These are phyloP conservation scores for Anethum foeniculum DNA, from an alignment of 140 eudicot species.

Conservation along the genomic window DNA sequence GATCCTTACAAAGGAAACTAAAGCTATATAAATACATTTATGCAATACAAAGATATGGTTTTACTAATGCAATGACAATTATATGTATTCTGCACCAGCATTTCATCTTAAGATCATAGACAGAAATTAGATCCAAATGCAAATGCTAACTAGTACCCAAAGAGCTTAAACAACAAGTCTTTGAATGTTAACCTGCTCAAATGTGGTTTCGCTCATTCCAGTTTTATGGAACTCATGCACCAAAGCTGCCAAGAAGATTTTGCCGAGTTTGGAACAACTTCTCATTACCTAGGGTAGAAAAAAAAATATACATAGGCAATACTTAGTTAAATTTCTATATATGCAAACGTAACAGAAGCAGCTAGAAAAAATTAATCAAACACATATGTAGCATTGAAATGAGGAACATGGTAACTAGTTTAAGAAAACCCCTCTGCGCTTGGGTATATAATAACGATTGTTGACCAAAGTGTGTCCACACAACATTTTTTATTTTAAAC, in stretches of 20 bases:
- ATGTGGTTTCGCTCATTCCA: conserved; percentile 96
- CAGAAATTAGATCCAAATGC: neutral
- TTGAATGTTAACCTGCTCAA: conserved; percentile 59
- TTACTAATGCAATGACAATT: neutral
- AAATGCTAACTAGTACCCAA: neutral
- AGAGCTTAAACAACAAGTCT: conserved; percentile 10
- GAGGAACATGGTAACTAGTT: neutral
- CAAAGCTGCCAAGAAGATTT: conserved; percentile 89
- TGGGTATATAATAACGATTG: neutral
- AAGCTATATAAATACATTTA: neutral
- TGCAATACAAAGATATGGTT: neutral
- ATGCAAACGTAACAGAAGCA: neutral
- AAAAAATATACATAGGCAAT: neutral
- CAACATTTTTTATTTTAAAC: neutral
- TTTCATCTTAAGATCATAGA: neutral
- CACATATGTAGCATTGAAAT: neutral
- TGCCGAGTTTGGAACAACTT: conserved; percentile 64
- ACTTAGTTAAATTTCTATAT: conserved; percentile 1
- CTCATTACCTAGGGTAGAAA: conserved; percentile 60
- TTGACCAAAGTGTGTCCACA: neutral
- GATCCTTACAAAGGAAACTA: neutral
- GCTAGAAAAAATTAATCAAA: neutral
- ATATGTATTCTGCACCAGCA: neutral
- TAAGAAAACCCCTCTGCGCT: neutral
- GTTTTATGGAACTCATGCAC: conserved; percentile 91